Evolutionary conservation across 148 eudicot genomes (phyloP).

Genomic region (Chenopodium album): DNA sequence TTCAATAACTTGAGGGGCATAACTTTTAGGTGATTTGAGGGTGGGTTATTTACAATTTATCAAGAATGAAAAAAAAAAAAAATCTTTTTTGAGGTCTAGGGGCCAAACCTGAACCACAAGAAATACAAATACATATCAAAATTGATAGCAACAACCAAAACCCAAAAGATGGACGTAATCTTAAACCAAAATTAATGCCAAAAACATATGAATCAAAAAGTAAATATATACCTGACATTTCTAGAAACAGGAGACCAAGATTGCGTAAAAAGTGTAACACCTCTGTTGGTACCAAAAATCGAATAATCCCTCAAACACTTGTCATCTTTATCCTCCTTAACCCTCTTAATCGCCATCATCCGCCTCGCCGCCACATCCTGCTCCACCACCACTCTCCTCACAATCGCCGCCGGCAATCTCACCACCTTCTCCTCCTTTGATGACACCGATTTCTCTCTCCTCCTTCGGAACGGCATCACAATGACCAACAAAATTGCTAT

Average conservation of each 20-base stretch:
- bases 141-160: too few relatives aligned
- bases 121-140: too few relatives aligned
- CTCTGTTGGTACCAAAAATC: conserved; percentile 44
- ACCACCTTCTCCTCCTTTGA: conserved; percentile 33
- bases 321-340: conserved; percentile 38
- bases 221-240: conserved; percentile 3
- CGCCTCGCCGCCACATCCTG: conserved; percentile 61
- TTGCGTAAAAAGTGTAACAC: conserved; percentile 68
- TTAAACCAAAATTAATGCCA: neutral
- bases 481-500: conserved; percentile 38
- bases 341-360: conserved; percentile 58
- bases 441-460: conserved; percentile 1
- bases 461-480: conserved; percentile 40
- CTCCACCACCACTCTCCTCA: conserved; percentile 42
- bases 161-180: neutral
- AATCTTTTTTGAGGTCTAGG: too few relatives aligned
- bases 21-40: too few relatives aligned
- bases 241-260: conserved; percentile 66
- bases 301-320: conserved; percentile 46
- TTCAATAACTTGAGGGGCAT: too few relatives aligned
- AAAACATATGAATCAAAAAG: neutral
- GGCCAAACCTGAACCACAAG: too few relatives aligned
- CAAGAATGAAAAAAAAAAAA: too few relatives aligned
- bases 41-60: too few relatives aligned
- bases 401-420: conserved; percentile 40